Evolutionary conservation across 2,329 filamentous ascomycete species (phyloP), one percentile per base, ranked within the genome.

Genomic region (Pezicula carpinea): DNA sequence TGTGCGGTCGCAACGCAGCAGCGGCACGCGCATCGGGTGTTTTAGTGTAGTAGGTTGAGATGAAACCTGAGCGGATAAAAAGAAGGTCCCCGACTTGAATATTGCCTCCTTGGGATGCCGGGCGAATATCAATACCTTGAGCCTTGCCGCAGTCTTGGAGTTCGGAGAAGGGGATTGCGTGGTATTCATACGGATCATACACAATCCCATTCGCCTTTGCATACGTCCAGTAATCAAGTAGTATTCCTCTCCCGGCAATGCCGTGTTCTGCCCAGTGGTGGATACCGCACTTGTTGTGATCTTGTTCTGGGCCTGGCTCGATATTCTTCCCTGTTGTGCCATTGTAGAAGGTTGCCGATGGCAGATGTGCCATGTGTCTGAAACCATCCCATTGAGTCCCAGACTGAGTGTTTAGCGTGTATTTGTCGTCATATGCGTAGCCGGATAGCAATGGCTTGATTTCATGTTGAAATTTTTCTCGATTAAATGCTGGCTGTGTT

Each of bases 331-430:
- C 59, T 35, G 51, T 61, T 8, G 54, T 57, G 8, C 55, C 54
- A 32, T 62, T 63, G 29, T 63, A 62, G 35, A 62, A 63, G 3
- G 52, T 55, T 7, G 46, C 21, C 3, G 51, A 54, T 5, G 56
- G 48, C 1, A 59, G 34, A 43, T 58, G 53, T 31, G 58, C 51
- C 6, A 61, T 52, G 38, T 77, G 75, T 45, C 76, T 66, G 21
- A 79, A 62, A 0, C 76, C 76, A 53, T 80, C 77, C 76, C 76
- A 82, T 59, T 82, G 78, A 36, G 72, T 76, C 32, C 74, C 76
- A 6, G 70, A 70, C 61, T 81, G 79, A 0, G 77, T 74, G 60
- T 82, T 82, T 54, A 81, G 75, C 0, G 69, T 70, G 70, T 78
- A 77, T 23, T 74, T 65, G 60, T 84, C 80, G 58, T 84, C 81